Evolutionary conservation across 1,139 yeast species (phyloP).

Genomic region (Suhomyces choctaworum): DNA sequence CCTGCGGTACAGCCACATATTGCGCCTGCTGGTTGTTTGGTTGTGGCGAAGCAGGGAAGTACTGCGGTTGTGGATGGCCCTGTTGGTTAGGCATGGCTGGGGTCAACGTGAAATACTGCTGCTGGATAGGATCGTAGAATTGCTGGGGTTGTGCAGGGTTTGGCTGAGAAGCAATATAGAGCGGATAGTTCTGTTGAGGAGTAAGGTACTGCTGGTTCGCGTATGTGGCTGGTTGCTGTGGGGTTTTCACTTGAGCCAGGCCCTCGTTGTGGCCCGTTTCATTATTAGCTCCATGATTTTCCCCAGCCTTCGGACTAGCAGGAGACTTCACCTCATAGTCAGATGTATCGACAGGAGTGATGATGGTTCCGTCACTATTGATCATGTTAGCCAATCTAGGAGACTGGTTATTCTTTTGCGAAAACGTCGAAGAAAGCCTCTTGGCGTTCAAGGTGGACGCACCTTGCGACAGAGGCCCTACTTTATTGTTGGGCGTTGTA

Average conservation of each 20-base stretch:
- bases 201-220: conserved; percentile 14
- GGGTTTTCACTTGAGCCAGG: conserved; percentile 5
- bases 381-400: conserved; percentile 44
- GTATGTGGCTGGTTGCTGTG: conserved; percentile 6
- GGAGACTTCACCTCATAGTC: conserved; percentile 12
- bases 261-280: conserved; percentile 8
- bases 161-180: conserved; percentile 17
- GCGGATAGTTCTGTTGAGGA: conserved; percentile 17
- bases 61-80: conserved; percentile 33
- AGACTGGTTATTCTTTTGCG: conserved; percentile 37
- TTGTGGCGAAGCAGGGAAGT: conserved; percentile 40
- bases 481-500: conserved; percentile 9
- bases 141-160: conserved; percentile 35
- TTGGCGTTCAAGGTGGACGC: conserved; percentile 28
- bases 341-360: conserved; percentile 42
- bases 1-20: conserved; percentile 15
- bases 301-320: background rate
- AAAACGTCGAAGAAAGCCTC: conserved; percentile 41
- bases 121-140: conserved; percentile 49
- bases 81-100: conserved; percentile 27
- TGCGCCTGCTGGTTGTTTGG: conserved; percentile 19
- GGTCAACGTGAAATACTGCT: conserved; percentile 45
- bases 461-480: conserved; percentile 27
- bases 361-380: conserved; percentile 50
- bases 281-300: conserved; percentile 1